Percentiles rank a stretch among this genome's conserved stretches.
These are phyloP conservation scores for Fusarium sp. DNA, from an alignment of 2,329 filamentous ascomycete genomes.

Conservation along the genomic window DNA sequence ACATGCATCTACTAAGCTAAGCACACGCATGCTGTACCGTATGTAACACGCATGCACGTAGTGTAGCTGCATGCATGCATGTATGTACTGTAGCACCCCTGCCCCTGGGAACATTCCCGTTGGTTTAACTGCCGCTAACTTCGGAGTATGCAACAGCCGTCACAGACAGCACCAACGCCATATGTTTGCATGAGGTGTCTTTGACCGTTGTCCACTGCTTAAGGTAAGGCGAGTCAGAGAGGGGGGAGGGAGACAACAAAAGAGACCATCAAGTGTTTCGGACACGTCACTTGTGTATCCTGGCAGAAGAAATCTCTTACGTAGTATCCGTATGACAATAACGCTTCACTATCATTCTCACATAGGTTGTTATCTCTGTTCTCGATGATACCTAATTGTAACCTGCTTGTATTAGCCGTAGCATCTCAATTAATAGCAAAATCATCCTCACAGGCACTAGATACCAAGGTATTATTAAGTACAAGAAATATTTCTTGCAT, in stretches of 20 bases:
- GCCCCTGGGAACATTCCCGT: constrained; percentile 10
- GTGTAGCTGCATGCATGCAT: not conserved
- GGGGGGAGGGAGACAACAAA: not conserved
- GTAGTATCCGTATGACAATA: not conserved
- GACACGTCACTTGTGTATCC: constrained; percentile 21
- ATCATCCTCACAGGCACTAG: not conserved
- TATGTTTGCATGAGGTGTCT: constrained; percentile 28
- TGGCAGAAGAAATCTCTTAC: not conserved
- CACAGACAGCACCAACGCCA: constrained; percentile 35
- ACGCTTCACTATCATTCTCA: not conserved
- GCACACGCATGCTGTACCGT: constrained; percentile 10
- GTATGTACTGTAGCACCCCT: not conserved
- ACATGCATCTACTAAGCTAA: constrained; percentile 13
- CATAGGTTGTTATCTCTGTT: constrained; percentile 15
- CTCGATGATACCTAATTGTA: not conserved
- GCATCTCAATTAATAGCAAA: not conserved
- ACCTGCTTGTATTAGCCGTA: not conserved
- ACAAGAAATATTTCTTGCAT: not conserved
- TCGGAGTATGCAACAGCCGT: constrained; percentile 30
- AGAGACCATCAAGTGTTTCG: constrained; percentile 4
- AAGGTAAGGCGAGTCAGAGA: not conserved
- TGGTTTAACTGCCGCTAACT: constrained; percentile 33
- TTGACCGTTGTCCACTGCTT: constrained; percentile 1
- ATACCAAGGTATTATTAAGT: not conserved
- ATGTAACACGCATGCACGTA: not conserved